phyloP scores from a whole-genome alignment of 164 flowering plant species.

The Chimonanthus praecox region DNA sequence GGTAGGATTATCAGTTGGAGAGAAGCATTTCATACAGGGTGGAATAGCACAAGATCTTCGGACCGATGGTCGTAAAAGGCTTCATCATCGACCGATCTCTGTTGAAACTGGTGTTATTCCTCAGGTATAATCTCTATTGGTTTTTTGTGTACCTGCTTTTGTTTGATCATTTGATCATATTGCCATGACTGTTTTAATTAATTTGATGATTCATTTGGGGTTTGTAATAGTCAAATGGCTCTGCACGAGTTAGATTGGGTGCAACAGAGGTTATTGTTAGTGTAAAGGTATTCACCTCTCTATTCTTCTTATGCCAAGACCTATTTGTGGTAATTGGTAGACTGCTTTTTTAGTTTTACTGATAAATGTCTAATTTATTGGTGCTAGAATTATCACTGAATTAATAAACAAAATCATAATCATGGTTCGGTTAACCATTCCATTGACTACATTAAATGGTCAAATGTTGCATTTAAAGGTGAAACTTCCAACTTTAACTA shows the following conservation, averaged over 20 bases:
- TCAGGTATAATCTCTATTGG: constrained; percentile 46
- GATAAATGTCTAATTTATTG: background rate
- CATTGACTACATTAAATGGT: too few relatives aligned
- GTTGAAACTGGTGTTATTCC: constrained; percentile 87
- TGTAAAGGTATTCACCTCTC: constrained; percentile 42
- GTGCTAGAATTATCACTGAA: background rate
- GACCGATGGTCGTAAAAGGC: constrained; percentile 77
- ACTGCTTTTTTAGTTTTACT: background rate
- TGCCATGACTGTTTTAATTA: background rate
- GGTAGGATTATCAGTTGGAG: constrained; percentile 85
- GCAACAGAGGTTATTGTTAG: constrained; percentile 90
- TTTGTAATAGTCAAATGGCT: constrained; percentile 74
- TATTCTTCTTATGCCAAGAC: background rate
- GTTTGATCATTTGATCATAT: background rate
- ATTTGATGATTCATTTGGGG: too few relatives aligned
- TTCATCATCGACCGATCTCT: constrained; percentile 61
- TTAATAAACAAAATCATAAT: background rate
- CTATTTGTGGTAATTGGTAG: background rate
- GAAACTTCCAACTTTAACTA: too few relatives aligned
- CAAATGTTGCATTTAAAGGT: too few relatives aligned
- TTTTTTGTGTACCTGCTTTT: background rate
- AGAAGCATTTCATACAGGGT: constrained; percentile 73
- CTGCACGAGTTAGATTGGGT: constrained; percentile 88
- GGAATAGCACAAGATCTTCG: constrained; percentile 93
- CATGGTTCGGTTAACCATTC: too few relatives aligned